These are phyloP conservation scores for Sphaerulina populicola DNA, from an alignment of 2,329 filamentous ascomycete species.

Conservation along the genomic window DNA sequence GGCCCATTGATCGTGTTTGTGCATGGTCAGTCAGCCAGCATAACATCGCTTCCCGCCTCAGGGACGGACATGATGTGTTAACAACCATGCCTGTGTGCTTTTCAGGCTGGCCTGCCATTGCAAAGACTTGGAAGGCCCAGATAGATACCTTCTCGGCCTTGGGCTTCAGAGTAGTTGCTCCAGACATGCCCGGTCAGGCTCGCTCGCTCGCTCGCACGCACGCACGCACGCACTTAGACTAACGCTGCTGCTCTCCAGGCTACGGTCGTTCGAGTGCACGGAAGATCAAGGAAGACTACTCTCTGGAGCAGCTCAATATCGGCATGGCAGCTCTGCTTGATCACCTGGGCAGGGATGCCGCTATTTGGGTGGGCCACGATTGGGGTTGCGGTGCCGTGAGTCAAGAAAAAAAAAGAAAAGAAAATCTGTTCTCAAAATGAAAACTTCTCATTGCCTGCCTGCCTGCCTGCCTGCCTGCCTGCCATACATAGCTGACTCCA, in stretches of 20 bases:
- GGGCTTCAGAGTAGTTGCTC: slow-evolving; percentile 26
- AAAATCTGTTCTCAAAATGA: background rate
- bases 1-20: slow-evolving; percentile 28
- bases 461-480: too few relatives aligned
- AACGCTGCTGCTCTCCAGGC: slow-evolving; percentile 10
- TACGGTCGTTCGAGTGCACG: slow-evolving; percentile 32
- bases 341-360: slow-evolving; percentile 33
- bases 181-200: slow-evolving; percentile 29
- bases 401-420: too few relatives aligned
- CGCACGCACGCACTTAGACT: background rate
- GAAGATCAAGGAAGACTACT: slow-evolving; percentile 28
- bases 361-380: slow-evolving; percentile 45
- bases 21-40: slow-evolving; percentile 21
- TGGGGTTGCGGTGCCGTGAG: slow-evolving; percentile 34
- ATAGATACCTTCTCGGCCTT: slow-evolving; percentile 27
- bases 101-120: slow-evolving; percentile 32
- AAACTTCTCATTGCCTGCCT: background rate
- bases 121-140: slow-evolving; percentile 33
- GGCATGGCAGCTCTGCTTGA: slow-evolving; percentile 36
- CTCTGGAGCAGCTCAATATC: slow-evolving; percentile 26
- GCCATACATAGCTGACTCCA: background rate
- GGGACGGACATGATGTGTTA: background rate
- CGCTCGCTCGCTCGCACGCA: too few relatives aligned
- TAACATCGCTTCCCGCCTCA: background rate
- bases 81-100: background rate